Percentiles rank a stretch among this genome's conserved stretches.
Conservation (phyloP, 352 stramenopile species). For the Pythium phragmiticola region DNA sequence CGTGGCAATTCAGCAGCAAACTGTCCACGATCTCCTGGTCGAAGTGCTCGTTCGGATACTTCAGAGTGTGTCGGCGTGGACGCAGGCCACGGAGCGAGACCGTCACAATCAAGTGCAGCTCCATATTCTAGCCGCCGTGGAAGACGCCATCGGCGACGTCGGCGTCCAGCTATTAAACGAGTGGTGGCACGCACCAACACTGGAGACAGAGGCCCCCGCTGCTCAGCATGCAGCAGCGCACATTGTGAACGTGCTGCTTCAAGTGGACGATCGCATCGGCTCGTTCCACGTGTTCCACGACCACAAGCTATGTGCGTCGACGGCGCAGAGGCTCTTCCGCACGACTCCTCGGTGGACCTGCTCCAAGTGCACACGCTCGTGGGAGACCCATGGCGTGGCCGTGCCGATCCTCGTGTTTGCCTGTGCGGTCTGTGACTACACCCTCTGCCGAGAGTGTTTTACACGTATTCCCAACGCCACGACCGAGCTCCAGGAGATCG, state of each 20-base stretch:
- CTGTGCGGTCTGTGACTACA: constrained; percentile 25
- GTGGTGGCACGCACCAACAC: constrained; percentile 16
- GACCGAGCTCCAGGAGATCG: constrained; percentile 18
- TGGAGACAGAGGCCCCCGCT: not conserved
- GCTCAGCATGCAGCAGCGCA: constrained; percentile 3
- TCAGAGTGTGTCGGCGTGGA: constrained; percentile 21
- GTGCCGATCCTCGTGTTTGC: constrained; percentile 25
- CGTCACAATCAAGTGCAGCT: not conserved
- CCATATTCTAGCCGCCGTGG: constrained; percentile 13
- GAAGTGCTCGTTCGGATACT: constrained; percentile 22
- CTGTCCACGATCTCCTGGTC: constrained; percentile 16
- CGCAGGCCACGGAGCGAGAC: not conserved
- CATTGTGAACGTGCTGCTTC: constrained; percentile 30
- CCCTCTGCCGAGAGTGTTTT: constrained; percentile 30
- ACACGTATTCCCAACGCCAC: constrained; percentile 61
- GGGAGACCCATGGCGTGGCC: constrained; percentile 20
- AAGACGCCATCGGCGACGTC: constrained; percentile 24
- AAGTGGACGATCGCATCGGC: constrained; percentile 24
- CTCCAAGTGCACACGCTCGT: constrained; percentile 26
- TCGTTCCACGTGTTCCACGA: constrained; percentile 32
- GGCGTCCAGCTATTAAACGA: constrained; percentile 23
- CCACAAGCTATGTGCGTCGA: constrained; percentile 29
- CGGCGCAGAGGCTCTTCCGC: constrained; percentile 27
- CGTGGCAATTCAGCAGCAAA: not conserved
- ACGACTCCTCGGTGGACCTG: constrained; percentile 22